These are phyloP conservation scores for Lentinus brumalis DNA, from an alignment of 768 basidiomycete species.

Conservation along the genomic window DNA sequence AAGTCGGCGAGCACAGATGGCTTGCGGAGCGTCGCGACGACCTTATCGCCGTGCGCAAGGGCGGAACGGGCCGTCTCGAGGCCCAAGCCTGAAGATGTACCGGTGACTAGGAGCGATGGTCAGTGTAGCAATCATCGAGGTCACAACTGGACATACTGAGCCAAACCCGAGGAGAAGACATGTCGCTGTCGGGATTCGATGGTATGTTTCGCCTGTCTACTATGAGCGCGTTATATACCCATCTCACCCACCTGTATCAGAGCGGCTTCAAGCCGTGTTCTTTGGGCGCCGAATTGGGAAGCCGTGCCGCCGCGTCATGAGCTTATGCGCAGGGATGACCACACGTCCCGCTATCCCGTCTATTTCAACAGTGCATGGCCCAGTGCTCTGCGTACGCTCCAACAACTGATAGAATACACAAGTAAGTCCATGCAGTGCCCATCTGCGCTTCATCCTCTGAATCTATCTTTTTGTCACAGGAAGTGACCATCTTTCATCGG, in stretches of 20 bases:
- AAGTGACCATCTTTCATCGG: too few relatives aligned
- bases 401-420: too few relatives aligned
- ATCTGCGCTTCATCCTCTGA: too few relatives aligned
- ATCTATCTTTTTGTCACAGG: too few relatives aligned
- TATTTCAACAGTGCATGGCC: not conserved
- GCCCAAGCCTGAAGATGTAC: constrained; percentile 44
- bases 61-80: constrained; percentile 36
- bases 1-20: constrained; percentile 38
- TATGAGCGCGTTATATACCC: not conserved
- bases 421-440: too few relatives aligned
- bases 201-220: not conserved
- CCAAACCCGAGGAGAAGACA: not conserved
- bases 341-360: too few relatives aligned
- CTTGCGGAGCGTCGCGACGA: constrained; percentile 44
- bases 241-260: not conserved
- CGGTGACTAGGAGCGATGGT: constrained; percentile 35
- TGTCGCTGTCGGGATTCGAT: not conserved
- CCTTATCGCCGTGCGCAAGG: constrained; percentile 41
- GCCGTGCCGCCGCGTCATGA: too few relatives aligned
- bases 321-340: too few relatives aligned
- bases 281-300: too few relatives aligned
- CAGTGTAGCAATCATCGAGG: too few relatives aligned
- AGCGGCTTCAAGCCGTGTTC: too few relatives aligned
- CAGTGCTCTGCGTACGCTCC: too few relatives aligned
- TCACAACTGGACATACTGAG: not conserved